Conservation (phyloP, 768 basidiomycete species). For the Termitomyces sp. region DNA sequence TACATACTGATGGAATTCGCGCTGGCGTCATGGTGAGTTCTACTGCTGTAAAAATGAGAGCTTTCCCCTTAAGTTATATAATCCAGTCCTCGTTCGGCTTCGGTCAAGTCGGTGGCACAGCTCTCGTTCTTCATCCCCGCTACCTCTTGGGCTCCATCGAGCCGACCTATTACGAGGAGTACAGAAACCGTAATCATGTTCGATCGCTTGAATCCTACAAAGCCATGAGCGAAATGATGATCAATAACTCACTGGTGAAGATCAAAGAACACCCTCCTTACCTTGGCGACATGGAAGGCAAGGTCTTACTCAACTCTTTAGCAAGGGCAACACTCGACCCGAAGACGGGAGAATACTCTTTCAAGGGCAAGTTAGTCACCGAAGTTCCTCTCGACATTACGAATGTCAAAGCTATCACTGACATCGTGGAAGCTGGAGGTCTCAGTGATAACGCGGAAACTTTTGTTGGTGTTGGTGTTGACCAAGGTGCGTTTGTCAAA, state of each 20-base stretch:
- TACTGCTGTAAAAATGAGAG: background rate
- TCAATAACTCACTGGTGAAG: constrained; percentile 86
- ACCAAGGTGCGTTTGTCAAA: constrained; percentile 59
- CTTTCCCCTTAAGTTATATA: constrained; percentile 5
- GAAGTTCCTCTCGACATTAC: constrained; percentile 48
- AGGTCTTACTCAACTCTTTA: constrained; percentile 87
- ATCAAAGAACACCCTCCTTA: constrained; percentile 95
- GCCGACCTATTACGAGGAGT: constrained; percentile 70
- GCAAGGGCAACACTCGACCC: constrained; percentile 77
- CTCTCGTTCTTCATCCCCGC: constrained; percentile 84
- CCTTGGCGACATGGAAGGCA: constrained; percentile 74
- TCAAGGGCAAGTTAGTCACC: constrained; percentile 57
- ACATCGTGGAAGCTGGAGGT: constrained; percentile 36
- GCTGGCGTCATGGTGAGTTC: constrained; percentile 76
- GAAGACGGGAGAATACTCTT: constrained; percentile 86
- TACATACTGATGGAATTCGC: constrained; percentile 89
- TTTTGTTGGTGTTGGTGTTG: constrained; percentile 78
- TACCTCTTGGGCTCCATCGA: constrained; percentile 84
- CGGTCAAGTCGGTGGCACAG: constrained; percentile 96
- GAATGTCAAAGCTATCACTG: constrained; percentile 63
- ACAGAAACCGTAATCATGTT: constrained; percentile 59
- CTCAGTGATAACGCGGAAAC: constrained; percentile 24
- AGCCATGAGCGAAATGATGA: constrained; percentile 95
- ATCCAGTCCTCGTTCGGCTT: constrained; percentile 92
- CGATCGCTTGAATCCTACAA: constrained; percentile 76